Evolutionary conservation across 2,329 filamentous ascomycete genomes (phyloP).

Genomic region (Nemania bipapillata): DNA sequence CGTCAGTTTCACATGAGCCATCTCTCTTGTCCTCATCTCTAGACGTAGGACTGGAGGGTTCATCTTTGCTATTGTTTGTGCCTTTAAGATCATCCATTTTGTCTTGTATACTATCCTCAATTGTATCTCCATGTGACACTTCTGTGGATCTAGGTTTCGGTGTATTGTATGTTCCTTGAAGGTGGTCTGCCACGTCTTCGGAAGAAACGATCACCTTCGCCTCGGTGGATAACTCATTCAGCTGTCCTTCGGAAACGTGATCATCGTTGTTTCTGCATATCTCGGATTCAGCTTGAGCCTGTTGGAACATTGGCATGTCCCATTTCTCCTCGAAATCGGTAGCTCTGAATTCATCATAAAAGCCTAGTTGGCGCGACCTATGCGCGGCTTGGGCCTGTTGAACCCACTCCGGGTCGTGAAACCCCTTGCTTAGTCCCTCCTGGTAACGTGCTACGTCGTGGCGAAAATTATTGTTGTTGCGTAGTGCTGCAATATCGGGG

Average conservation of each 20-base stretch:
- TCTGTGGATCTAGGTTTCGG: neutral
- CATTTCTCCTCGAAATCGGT: conserved; percentile 61
- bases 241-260: neutral
- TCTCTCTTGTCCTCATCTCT: neutral
- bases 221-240: neutral
- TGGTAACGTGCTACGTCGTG: conserved; percentile 60
- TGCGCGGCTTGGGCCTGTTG: conserved; percentile 64
- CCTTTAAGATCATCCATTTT: neutral
- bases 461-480: conserved; percentile 61
- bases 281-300: neutral
- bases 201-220: neutral
- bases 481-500: conserved; percentile 57
- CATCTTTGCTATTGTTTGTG: neutral
- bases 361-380: conserved; percentile 59
- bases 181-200: neutral
- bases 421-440: conserved; percentile 59
- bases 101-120: neutral
- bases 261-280: neutral
- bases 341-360: conserved; percentile 62
- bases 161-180: neutral
- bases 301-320: conserved; percentile 56
- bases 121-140: neutral
- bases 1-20: neutral
- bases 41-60: neutral
- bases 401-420: conserved; percentile 66